Base-by-base conservation (phyloP, 345 rosid genomes). In the Gynandropsis gynandra region DNA sequence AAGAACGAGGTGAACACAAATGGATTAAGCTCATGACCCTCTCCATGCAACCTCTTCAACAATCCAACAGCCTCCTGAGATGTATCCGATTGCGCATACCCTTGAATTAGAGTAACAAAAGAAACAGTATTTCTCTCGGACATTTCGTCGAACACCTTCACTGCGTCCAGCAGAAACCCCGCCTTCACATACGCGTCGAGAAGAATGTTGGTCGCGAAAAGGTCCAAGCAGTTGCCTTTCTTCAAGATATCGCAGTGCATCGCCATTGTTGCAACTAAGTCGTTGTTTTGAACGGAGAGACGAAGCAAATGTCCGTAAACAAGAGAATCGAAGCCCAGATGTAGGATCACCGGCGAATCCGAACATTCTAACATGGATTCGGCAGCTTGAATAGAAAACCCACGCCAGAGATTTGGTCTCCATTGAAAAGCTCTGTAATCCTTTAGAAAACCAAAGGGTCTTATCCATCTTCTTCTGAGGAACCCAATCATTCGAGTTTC, bases 1-100 rank as follows among this genome's bases (percentile, higher is more conserved):
- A 82, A 72, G 66, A 79, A 49, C 0, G 90, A 69, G 27, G 90
- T 79, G 47, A 92, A 82, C 17, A 66, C 93, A 63, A 85, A 80
- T 0, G 84, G 82, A 62, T 74, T 92, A 49, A 92, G 82, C 77
- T 74, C 81, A 43, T 82, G 86, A 14, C 95, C 87, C 19, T 84
- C 95, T 52, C 76, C 58, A 47, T 74, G 80, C 70, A 84, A 42
- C 78, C 73, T 71, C 7, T 47, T 33, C 55, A 74, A 80, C 72
- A 80, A 62, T 35, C 50, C 68, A 8, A 71, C 29, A 5, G 85
- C 82, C 50, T 80, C 76, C 42, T 33, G 17, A 66, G 67, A 74
- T 15, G 29, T 44, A 42, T 44, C 33, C 32, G 67, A 57, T 61
- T 57, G 72, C 42, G 17, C 52, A 4, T 64, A 42, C 8, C 86